Base-by-base conservation (phyloP, 495 filamentous ascomycete species). In the Cenococcum geophilum region DNA sequence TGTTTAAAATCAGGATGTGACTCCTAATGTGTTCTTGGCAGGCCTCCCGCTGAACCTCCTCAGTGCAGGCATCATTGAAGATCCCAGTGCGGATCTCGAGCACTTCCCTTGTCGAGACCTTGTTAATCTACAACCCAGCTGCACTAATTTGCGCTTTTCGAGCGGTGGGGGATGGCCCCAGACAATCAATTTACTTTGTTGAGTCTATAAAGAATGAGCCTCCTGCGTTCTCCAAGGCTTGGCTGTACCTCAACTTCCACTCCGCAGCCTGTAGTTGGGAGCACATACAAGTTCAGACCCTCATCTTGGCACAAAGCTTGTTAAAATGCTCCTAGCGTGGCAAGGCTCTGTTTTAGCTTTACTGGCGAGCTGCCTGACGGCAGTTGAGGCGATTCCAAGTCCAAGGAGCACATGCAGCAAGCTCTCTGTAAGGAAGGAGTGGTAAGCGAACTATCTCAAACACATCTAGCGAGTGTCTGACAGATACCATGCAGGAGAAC, bases 371-470 rank as follows among this genome's bases (percentile, higher is more conserved):
- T 52, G 49, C 6, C 25, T 32, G 10, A 2, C 16, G 14, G 25
- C 21, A 16, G 49, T 52, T 10, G 25, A 16, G 18, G 49, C 49
- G 10, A 20, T 32, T 25, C 49, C 49, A 0, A 52, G 49, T 32
- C 49, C 49, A 25, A 23, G 49, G 1, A 52, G 14, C 8, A 16
- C 49, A 9, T 52, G 49, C 25, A 52, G 21, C 21, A 52, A 25
- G 6, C 18, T 52, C 21, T 52, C 49, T 32, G 49, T 32, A 20
- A 25, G 49, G 16, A 52, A 52, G 25, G 49, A 52, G 25, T 52
- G 49, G 49, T 52, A 32, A 52, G 49, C 25, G n/a, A 23, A 52
- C 25, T 18, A 27, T 16, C 21, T 23, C 49, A 52, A 52, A 16
- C 49, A 22, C 49, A 16, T 52, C 8, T 27, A 10, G 21, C 25